A percentile compares a stretch with the other conserved stretches of the same genome.
These are phyloP conservation scores for Verticillium zaregamsianum DNA, from an alignment of 2,329 filamentous ascomycete genomes.

Conservation along the genomic window DNA sequence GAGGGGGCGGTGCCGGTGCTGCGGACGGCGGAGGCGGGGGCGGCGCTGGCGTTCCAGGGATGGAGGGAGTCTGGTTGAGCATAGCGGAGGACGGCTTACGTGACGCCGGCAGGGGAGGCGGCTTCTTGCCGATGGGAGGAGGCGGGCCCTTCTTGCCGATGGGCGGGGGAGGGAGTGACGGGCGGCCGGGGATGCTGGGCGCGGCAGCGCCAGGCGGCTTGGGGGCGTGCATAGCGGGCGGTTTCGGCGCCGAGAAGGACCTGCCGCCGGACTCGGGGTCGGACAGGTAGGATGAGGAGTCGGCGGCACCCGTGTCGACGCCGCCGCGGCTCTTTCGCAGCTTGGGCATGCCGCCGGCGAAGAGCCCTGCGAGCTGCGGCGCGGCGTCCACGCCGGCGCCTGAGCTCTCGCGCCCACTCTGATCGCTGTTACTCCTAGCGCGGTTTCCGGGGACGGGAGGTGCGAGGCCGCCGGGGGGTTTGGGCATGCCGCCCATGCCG, in stretches of 20 bases:
- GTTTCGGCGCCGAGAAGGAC: constrained; percentile 47
- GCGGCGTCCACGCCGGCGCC: constrained; percentile 48
- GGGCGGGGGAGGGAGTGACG: constrained; percentile 40
- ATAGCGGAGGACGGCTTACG: constrained; percentile 49
- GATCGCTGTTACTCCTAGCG: constrained; percentile 81
- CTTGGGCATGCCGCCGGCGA: constrained; percentile 94
- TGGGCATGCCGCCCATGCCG: constrained; percentile 40
- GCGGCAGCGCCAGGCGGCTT: constrained; percentile 55
- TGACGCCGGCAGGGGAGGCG: constrained; percentile 56
- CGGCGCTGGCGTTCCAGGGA: constrained; percentile 28
- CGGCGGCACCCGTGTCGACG: constrained; percentile 59
- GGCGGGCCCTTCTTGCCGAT: constrained; percentile 66
- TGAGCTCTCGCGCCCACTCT: constrained; percentile 42
- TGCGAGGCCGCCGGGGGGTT: constrained; percentile 60
- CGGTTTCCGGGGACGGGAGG: constrained; percentile 69
- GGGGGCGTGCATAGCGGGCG: constrained; percentile 50
- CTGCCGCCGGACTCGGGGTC: constrained; percentile 62
- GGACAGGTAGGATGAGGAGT: constrained; percentile 69
- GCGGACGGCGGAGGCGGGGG: constrained; percentile 25
- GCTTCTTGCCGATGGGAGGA: constrained; percentile 74
- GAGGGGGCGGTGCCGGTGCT: constrained; percentile 31
- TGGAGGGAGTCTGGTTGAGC: constrained; percentile 28
- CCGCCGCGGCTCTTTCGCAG: constrained; percentile 81
- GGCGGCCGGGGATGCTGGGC: constrained; percentile 54
- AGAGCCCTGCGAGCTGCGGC: constrained; percentile 81